A percentile compares a stretch with the other conserved stretches of the same genome.
Evolutionary conservation across 2,329 filamentous ascomycete genomes (phyloP).

Genomic region (Diaporthe citri): DNA sequence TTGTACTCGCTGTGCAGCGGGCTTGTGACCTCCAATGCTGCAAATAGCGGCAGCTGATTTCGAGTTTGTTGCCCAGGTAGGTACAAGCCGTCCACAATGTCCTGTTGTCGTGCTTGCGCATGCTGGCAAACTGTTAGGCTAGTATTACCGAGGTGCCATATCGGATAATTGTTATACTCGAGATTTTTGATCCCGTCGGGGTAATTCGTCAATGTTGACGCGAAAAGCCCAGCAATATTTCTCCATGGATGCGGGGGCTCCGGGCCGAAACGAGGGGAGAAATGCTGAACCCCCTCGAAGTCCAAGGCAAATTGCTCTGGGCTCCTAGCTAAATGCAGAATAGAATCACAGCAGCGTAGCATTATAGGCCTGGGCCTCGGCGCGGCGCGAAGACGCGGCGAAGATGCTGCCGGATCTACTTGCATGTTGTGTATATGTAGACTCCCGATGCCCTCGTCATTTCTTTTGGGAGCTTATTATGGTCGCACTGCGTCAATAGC

Average conservation of each 20-base stretch:
- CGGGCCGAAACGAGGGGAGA: slow-evolving; percentile 10
- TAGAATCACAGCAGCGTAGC: slow-evolving; percentile 20
- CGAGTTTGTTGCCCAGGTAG: neutral
- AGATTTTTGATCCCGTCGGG: slow-evolving; percentile 1
- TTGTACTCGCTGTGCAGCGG: neutral
- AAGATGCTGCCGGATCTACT: slow-evolving; percentile 9
- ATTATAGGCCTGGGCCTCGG: slow-evolving; percentile 2
- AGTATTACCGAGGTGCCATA: neutral
- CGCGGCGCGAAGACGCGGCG: slow-evolving; percentile 12
- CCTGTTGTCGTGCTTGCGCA: neutral
- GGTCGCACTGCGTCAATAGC: slow-evolving; percentile 21
- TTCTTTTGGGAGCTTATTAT: too few relatives aligned
- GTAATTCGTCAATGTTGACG: neutral
- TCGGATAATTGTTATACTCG: neutral
- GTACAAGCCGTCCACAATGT: neutral
- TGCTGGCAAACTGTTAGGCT: neutral
- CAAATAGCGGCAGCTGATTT: neutral
- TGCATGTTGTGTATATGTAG: neutral
- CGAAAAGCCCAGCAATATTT: slow-evolving; percentile 8
- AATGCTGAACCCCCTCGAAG: neutral
- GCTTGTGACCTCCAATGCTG: neutral
- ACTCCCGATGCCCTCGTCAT: neutral
- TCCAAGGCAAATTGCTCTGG: neutral
- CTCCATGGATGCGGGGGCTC: slow-evolving; percentile 15
- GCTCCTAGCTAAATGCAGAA: neutral